Base-by-base conservation (phyloP, 768 basidiomycete species). In the Trametes cingulata region DNA sequence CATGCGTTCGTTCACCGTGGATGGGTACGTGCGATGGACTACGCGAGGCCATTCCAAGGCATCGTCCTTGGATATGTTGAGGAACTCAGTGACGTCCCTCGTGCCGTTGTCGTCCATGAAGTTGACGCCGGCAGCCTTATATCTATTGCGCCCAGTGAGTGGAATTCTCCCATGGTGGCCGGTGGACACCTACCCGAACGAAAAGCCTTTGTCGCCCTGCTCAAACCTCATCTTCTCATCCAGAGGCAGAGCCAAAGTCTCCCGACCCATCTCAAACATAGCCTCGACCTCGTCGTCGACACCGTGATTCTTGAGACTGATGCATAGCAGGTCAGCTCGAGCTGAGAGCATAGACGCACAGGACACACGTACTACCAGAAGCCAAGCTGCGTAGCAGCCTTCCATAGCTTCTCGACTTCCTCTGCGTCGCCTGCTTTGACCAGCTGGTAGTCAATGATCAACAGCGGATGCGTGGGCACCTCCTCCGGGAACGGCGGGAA, bases 311-410 rank as follows among this genome's bases (percentile, higher is more conserved):
- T 78, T 78, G 25, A 81, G 67, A 56, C 79, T 79, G 46, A 0
- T 7, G 13, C 4, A 20, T 20, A 40, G 9, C 12, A 17, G 33
- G n/a, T 14, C 36, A 36, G 20, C 29, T 33, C 29, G 29, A 27
- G 20, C n/a, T 24, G 12, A 6, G 19, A 33, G 20, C 25, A 6
- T 8, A 19, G 27, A 15, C 35, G 20, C 19, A 10, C 15, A 15
- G 9, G 13, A n/a, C 3, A 35, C 17, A 78, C 80, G 66, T 66
- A 81, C 78, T 82, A 83, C 78, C 82, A 83, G 69, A 83, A 83
- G 1, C 82, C 82, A 14, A 83, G 71, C 25, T 73, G 70, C 0
- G 78, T 80, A 17, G 79, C 78, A 0, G 81, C 81, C 22, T 77
- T 67, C 78, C 78, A 82, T 19, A 83, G 74, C 51, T 66, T 73